phyloP scores from a whole-genome alignment of 2,329 filamentous ascomycete species.

The Fusarium sororula region DNA sequence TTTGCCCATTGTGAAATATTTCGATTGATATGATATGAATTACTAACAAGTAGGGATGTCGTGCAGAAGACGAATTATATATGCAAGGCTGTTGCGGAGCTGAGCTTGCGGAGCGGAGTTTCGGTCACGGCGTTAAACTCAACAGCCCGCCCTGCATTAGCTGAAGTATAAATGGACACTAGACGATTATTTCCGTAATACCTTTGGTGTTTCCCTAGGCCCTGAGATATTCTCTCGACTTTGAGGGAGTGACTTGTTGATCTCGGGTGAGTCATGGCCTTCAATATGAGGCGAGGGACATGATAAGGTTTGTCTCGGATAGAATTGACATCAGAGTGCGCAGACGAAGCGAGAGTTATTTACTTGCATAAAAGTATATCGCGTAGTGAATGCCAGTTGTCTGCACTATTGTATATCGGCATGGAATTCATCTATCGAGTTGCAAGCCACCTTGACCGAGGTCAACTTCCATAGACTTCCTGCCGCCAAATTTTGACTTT shows the following conservation, averaged over 20 bases:
- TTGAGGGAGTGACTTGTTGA: fast-evolving
- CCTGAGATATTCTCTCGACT: fast-evolving
- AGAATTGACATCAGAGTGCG: fast-evolving
- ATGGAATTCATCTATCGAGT: neutral
- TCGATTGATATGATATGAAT: neutral
- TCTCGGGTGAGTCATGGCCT: fast-evolving
- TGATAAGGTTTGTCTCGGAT: neutral
- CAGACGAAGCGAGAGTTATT: fast-evolving
- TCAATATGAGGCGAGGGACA: fast-evolving
- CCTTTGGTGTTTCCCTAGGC: fast-evolving
- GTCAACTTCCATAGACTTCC: neutral
- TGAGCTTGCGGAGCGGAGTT: neutral
- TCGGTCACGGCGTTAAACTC: neutral
- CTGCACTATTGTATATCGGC: fast-evolving
- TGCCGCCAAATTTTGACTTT: neutral
- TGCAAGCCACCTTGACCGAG: neutral
- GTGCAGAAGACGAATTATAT: neutral
- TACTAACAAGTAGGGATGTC: neutral
- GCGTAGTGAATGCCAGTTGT: fast-evolving
- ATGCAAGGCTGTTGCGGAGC: neutral
- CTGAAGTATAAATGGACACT: neutral
- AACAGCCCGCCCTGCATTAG: neutral
- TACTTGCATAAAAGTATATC: fast-evolving
- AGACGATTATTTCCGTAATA: neutral
- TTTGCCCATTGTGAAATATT: neutral